Base-by-base conservation (phyloP, 257 asterid species). In the Ligustrum vulgare region DNA sequence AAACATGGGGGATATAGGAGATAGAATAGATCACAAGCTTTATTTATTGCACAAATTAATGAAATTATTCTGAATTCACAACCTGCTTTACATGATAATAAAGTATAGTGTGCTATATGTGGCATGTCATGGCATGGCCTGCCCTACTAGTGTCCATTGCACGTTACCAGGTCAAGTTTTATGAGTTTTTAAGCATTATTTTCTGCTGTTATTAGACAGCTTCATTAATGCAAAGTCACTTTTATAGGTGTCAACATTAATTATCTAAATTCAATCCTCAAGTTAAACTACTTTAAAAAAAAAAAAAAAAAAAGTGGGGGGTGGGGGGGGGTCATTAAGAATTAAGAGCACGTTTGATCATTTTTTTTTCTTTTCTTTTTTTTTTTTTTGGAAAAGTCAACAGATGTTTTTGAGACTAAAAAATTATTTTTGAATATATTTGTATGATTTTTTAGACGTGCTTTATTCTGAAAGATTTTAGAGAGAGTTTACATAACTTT, bases 1-100 rank as follows among this genome's bases (percentile, higher is more conserved):
- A 51, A 51, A 51, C 62, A 51, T 51, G 62, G 25, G 2, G 25
- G 25, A 54, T 64, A 12, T 54, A 35, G 36, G 20, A 18, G 22
- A 25, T 20, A 75, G 54, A 34, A 23, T 23, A 68, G 22, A 68
- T 58, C 37, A 18, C 0, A 49, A 49, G 43, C 9, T 68, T 73
- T 72, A 8, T 28, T 79, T 32, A 60, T 66, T 23, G 34, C 15
- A 0, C n/a, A n/a, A n/a, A n/a, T n/a, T n/a, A n/a, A n/a, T n/a
- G n/a, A 28, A 28, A 28, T 28, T 28, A 28, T 28, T 28, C 31
- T 28, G 31, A 28, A 28, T 28, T 28, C 31, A 28, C 31, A 0
- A n/a, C n/a, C n/a, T n/a, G n/a, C n/a, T n/a, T 70, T 41, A 32
- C 65, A 75, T 54, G 54, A 80, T 54, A 68, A 31, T 25, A 80